These are phyloP conservation scores for Fomitopsis pinicola DNA, from an alignment of 1,284 basidiomycete species.

Conservation along the genomic window DNA sequence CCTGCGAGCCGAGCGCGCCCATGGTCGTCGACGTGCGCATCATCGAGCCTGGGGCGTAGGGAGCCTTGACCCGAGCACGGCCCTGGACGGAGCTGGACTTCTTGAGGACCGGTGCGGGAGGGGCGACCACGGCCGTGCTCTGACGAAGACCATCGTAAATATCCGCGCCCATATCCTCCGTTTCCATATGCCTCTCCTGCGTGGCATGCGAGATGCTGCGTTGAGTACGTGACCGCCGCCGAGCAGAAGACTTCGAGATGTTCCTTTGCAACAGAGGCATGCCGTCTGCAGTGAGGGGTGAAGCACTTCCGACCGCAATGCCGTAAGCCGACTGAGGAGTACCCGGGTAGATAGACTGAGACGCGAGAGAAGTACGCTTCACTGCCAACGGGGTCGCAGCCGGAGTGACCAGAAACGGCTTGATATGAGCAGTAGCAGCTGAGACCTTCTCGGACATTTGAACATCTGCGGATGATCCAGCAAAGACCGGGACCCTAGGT, in stretches of 20 bases:
- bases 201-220: conserved; percentile 24
- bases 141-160: conserved; percentile 51
- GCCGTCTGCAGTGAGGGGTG: conserved; percentile 42
- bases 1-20: conserved; percentile 4
- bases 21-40: conserved; percentile 41
- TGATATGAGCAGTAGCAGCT: conserved; percentile 9
- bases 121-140: conserved; percentile 33
- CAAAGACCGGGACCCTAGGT: not conserved
- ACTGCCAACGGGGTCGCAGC: conserved; percentile 18
- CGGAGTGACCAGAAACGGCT: conserved; percentile 11
- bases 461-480: not conserved
- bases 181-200: conserved; percentile 5
- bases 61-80: conserved; percentile 61
- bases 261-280: conserved; percentile 28
- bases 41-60: conserved; percentile 53
- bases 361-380: conserved; percentile 44
- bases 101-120: conserved; percentile 20
- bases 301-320: conserved; percentile 39
- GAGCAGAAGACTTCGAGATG: conserved; percentile 19
- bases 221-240: conserved; percentile 18
- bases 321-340: conserved; percentile 34
- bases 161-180: conserved; percentile 12
- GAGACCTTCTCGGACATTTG: conserved; percentile 7
- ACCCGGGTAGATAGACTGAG: conserved; percentile 48
- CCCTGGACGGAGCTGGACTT: conserved; percentile 35